Conservation (phyloP, 129 eudicot genomes). For the Escallonia herrerae region DNA sequence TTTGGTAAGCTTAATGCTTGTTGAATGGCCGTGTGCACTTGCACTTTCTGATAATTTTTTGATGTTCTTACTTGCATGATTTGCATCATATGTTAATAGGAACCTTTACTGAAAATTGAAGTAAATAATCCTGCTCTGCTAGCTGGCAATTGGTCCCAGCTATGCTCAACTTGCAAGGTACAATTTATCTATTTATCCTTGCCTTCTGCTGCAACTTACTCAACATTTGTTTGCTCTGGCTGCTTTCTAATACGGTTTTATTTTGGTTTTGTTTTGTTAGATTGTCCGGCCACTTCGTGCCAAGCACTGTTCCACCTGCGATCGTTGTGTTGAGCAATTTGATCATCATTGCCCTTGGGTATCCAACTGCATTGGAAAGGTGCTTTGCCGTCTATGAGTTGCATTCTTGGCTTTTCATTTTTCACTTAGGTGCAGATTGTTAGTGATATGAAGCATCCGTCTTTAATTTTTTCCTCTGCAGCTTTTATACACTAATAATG, state of each 20-base stretch:
- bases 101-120: constrained; percentile 84
- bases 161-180: constrained; percentile 98
- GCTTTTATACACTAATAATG: too few species aligned
- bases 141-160: constrained; percentile 97
- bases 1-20: not conserved
- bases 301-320: constrained; percentile 97
- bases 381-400: constrained; percentile 10
- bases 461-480: not conserved
- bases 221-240: not conserved
- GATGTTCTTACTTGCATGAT: not conserved
- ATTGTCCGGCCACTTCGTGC: constrained; percentile 98
- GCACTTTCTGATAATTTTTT: not conserved
- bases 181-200: constrained; percentile 5
- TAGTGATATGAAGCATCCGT: not conserved
- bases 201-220: constrained; percentile 3
- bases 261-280: constrained; percentile 25
- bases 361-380: constrained; percentile 98
- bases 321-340: constrained; percentile 99
- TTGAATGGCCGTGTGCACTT: not conserved
- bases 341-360: constrained; percentile 99
- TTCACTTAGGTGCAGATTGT: not conserved
- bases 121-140: constrained; percentile 74
- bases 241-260: constrained; percentile 6
- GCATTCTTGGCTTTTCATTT: not conserved
- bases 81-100: constrained; percentile 33